Evolutionary conservation across 2,329 filamentous ascomycete genomes (phyloP), one percentile per base, ranked within the genome.

Genomic region (Atkinsonella hypoxylon): DNA sequence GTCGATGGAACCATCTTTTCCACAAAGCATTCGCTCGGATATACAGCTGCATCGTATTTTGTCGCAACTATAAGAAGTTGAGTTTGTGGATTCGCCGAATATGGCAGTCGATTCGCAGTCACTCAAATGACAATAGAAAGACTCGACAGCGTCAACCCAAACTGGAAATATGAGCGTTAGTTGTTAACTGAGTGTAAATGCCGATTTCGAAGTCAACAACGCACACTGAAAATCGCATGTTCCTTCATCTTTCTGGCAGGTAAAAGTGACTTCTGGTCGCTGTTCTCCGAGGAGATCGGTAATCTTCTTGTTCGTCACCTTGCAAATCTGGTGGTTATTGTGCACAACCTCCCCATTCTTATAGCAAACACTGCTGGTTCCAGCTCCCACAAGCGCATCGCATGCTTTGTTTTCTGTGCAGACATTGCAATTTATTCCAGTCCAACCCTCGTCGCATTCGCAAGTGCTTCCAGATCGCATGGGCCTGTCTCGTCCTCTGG

Each of bases 351-450:
- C 81, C 44, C 91, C 91, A 58, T 91, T 84, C 62, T 87, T 85
- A 65, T 96, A 97, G 71, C 93, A 98, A 11, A 95, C 83, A 32
- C 89, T 93, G 44, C 84, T 89, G 54, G 88, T 79, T 3, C 79
- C 79, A 13, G 84, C 82, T 4, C 88, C 87, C 83, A 95, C 95
- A 68, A 98, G 73, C 34, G 87, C 83, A 64, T 93, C 81, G 63
- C 93, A 98, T 15, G 87, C 90, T 58, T 85, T 74, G 64, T 97
- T 77, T 4, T 82, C 81, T 54, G 85, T 82, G 69, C 93, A 98
- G 51, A 98, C 88, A 61, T 93, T 98, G 79, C 93, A 98, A 73
- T 98, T 98, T 70, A 98, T 91, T 56, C 93, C 93, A 40, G 80
- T 80, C 93, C 93, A 98, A 51, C 93, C 93, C 38, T 95, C 87